Conservation (phyloP, 805 yeast genomes). For the Kluyveromyces starmeri region DNA sequence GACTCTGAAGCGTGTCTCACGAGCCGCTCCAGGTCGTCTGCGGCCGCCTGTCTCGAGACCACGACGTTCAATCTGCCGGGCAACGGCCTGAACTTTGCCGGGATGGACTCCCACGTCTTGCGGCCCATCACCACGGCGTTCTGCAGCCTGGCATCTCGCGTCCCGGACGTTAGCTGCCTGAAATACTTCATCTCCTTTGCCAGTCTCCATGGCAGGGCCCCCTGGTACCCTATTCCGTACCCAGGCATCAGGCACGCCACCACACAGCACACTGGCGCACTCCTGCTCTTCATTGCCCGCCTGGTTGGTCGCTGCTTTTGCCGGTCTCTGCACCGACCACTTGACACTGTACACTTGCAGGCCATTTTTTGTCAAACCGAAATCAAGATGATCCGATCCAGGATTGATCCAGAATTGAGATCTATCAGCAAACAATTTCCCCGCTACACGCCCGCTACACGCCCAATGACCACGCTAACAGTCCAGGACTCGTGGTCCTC, state of each 20-base stretch:
- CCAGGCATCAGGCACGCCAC: constrained; percentile 82
- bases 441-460: too few species aligned
- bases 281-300: too few species aligned
- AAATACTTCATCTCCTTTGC: constrained; percentile 81
- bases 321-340: too few species aligned
- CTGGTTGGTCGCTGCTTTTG: too few species aligned
- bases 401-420: too few species aligned
- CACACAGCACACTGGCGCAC: constrained; percentile 46
- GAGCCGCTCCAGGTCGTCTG: too few species aligned
- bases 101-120: constrained; percentile 93
- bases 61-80: constrained; percentile 68
- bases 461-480: background rate
- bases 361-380: too few species aligned
- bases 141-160: constrained; percentile 27
- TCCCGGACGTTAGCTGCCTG: constrained; percentile 54
- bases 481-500: constrained; percentile 2
- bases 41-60: constrained; percentile 43
- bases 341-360: too few species aligned
- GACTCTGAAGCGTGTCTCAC: constrained; percentile 2
- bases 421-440: too few species aligned
- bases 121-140: constrained; percentile 95
- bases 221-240: constrained; percentile 77
- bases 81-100: constrained; percentile 73
- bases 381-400: too few species aligned
- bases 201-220: constrained; percentile 81